Base-by-base conservation (phyloP, 129 eudicot genomes). In the Chrysanthemum makinoi region DNA sequence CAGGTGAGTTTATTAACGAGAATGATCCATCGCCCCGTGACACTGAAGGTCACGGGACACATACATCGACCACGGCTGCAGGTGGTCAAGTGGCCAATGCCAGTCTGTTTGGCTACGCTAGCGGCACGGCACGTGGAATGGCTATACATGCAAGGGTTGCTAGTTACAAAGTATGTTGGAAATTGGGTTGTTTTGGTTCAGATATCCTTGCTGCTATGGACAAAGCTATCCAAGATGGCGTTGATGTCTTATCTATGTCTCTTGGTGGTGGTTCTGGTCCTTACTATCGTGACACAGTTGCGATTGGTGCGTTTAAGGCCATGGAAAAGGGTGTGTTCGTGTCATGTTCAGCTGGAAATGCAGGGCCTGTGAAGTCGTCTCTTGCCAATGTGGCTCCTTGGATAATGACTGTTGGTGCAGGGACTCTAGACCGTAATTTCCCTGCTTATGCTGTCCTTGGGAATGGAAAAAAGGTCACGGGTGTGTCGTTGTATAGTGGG, bases 381-480 rank as follows among this genome's bases (percentile, higher is more conserved):
- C 82, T 86, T 54, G 83, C 79, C 69, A 89, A 89, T 17, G 67
- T 74, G 14, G 96, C 96, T 15, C 93, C 96, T 15, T 89, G 96
- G 96, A 82, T 89, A 22, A 79, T 73, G 86, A 89, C 96, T 2
- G 96, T 89, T n/a, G 96, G 70, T 48, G 96, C 96, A 0, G 86
- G 96, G 69, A 80, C 79, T 74, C 66, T 68, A n/a, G 90, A 89
- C 77, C 74, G 96, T 3, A 60, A 59, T 46, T 89, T 89, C 43
- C 88, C 88, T 0, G 80, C 86, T 24, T 65, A 16, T 18, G 82
- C 83, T 2, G 55, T 69, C 22, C 82, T 89, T 3, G 92, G 96
- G 17, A 76, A 84, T 47, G 88, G 88, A 0, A 73, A 62, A 61
- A 44, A 35, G 30, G 67, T 81, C 51, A 43, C 30, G 6, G 93